Percentiles rank a stretch among this genome's conserved stretches.
Conservation (phyloP, 768 basidiomycete species). For the Lactarius evosmus region DNA sequence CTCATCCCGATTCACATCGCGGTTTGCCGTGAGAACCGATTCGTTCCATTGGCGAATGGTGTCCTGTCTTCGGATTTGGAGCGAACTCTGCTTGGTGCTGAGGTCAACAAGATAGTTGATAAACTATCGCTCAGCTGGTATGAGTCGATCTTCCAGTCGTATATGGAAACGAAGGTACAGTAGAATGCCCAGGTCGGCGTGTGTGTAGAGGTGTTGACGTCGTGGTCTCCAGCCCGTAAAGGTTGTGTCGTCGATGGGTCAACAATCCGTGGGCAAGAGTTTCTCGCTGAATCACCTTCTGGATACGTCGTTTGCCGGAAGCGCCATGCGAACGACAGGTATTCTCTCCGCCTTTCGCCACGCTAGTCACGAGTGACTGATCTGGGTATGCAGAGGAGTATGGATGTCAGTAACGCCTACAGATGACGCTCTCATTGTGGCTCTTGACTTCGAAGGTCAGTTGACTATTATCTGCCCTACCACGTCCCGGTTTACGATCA, state of each 20-base stretch:
- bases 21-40: slow-evolving; percentile 55
- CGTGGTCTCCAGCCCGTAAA: slow-evolving; percentile 46
- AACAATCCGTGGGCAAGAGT: slow-evolving; percentile 64
- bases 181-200: neutral
- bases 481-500: neutral
- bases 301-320: slow-evolving; percentile 64
- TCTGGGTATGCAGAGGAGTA: slow-evolving; percentile 44
- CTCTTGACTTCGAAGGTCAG: slow-evolving; percentile 64
- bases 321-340: slow-evolving; percentile 60
- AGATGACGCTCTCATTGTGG: slow-evolving; percentile 49
- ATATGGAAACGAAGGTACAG: slow-evolving; percentile 52
- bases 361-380: neutral
- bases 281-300: slow-evolving; percentile 57
- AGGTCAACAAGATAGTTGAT: slow-evolving; percentile 56
- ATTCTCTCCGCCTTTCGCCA: slow-evolving; percentile 43
- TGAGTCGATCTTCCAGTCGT: slow-evolving; percentile 59
- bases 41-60: slow-evolving; percentile 59
- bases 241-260: slow-evolving; percentile 68
- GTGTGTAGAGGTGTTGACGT: neutral
- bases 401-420: slow-evolving; percentile 69
- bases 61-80: slow-evolving; percentile 50
- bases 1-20: slow-evolving; percentile 65
- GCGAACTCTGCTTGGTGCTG: slow-evolving; percentile 53
- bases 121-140: slow-evolving; percentile 60
- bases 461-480: neutral